These are phyloP conservation scores for Sarcomyxa edulis DNA, from an alignment of 768 basidiomycete genomes.

Conservation along the genomic window DNA sequence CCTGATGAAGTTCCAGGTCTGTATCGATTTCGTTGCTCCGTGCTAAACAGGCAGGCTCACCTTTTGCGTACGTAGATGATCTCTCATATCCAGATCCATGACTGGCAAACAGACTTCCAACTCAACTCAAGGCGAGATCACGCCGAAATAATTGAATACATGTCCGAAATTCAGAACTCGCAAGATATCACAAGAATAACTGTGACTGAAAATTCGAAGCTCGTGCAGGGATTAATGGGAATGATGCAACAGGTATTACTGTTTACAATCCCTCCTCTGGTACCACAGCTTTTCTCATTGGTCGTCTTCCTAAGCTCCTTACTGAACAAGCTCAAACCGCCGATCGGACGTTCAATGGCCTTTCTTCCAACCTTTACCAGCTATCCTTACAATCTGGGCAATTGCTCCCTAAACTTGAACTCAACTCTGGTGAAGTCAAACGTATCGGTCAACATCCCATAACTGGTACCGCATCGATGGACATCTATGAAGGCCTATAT, in stretches of 20 bases:
- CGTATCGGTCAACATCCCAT: conserved; percentile 44
- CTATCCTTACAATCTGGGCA: conserved; percentile 41
- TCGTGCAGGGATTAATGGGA: conserved; percentile 37
- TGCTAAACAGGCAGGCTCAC: conserved; percentile 1
- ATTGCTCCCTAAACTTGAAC: conserved; percentile 44
- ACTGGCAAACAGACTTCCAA: conserved; percentile 43
- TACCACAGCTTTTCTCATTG: background rate
- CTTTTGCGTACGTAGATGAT: conserved; percentile 27
- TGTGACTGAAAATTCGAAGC: conserved; percentile 25
- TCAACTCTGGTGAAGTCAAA: conserved; percentile 47
- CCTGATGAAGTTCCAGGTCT: conserved; percentile 41
- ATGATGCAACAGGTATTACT: conserved; percentile 48
- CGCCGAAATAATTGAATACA: conserved; percentile 32
- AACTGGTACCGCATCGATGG: conserved; percentile 47
- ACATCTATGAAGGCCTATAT: conserved; percentile 51
- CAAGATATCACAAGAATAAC: conserved; percentile 18
- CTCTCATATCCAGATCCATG: conserved; percentile 38
- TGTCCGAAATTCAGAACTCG: conserved; percentile 37
- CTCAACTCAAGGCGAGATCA: conserved; percentile 35
- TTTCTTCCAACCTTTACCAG: conserved; percentile 44
- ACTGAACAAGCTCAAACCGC: conserved; percentile 22
- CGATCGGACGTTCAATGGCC: conserved; percentile 32
- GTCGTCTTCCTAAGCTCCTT: conserved; percentile 25
- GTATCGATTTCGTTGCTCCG: background rate
- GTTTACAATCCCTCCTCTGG: conserved; percentile 2